Percentiles rank a stretch among this genome's conserved stretches.
phyloP scores from a whole-genome alignment of 441 rosid genomes.

The Gossypium davidsonii region DNA sequence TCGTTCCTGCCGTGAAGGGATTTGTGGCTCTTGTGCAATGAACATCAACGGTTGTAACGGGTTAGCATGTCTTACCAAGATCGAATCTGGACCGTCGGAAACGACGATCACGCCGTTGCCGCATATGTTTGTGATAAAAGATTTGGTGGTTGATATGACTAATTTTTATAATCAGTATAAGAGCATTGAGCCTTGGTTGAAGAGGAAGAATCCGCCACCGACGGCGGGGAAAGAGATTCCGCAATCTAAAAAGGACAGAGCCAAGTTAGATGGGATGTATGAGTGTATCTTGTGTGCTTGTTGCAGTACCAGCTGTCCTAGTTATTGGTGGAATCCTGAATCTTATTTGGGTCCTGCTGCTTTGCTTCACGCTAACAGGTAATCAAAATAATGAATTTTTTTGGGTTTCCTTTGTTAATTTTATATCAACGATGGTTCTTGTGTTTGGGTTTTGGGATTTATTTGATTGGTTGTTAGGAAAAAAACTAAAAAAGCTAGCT shows the following conservation, averaged over 20 bases:
- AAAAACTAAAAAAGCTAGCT: neutral
- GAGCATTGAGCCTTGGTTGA: constrained; percentile 99
- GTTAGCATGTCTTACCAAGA: constrained; percentile 86
- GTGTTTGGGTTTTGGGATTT: neutral
- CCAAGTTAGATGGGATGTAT: constrained; percentile 94
- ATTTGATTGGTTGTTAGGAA: neutral
- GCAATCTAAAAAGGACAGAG: constrained; percentile 83
- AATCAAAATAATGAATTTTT: neutral
- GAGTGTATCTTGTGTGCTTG: constrained; percentile 34
- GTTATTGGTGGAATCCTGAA: constrained; percentile 99
- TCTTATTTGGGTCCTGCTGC: constrained; percentile 93
- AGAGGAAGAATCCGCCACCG: constrained; percentile 78
- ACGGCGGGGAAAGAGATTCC: constrained; percentile 63
- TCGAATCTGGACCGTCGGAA: constrained; percentile 31
- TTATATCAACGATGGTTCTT: neutral
- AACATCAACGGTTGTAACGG: constrained; percentile 88
- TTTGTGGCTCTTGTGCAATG: constrained; percentile 30
- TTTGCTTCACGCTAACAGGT: constrained; percentile 93
- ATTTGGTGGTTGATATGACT: constrained; percentile 64
- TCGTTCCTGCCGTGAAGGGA: constrained; percentile 94
- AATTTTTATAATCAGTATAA: constrained; percentile 59
- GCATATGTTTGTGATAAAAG: constrained; percentile 94
- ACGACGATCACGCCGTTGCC: constrained; percentile 76
- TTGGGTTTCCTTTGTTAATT: neutral
- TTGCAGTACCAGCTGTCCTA: constrained; percentile 90